A percentile compares a stretch with the other conserved stretches of the same genome.
Conservation (phyloP, 176 grass and related monocot genomes). For the Ampelocalamus luodianensis region DNA sequence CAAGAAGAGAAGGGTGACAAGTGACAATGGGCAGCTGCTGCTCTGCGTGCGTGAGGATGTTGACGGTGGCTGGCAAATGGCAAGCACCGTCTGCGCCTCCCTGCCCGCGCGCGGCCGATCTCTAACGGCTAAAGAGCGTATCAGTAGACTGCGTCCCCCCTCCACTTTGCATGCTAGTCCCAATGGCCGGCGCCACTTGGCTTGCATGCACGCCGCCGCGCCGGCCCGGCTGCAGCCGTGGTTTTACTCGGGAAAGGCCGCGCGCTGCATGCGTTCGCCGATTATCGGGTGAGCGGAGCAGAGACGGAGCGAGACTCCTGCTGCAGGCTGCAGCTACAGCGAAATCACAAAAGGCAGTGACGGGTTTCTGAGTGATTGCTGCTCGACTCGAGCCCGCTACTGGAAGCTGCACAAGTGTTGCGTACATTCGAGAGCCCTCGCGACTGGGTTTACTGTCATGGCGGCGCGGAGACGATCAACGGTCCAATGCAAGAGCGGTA, state of each 20-base stretch:
- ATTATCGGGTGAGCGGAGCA: conserved; percentile 7
- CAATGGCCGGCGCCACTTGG: conserved; percentile 34
- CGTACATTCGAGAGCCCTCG: background rate
- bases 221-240: background rate
- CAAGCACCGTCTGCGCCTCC: background rate
- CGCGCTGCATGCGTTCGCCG: conserved; percentile 5
- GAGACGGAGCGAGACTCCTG: background rate
- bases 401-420: background rate
- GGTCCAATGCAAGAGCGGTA: background rate
- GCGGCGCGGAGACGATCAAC: background rate
- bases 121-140: background rate
- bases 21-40: background rate
- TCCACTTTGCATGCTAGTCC: background rate
- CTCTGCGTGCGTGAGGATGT: background rate
- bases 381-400: background rate
- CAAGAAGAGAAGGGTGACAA: background rate
- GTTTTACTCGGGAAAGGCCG: background rate
- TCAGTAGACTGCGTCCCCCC: background rate
- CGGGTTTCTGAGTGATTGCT: background rate
- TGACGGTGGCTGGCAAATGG: background rate
- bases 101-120: background rate
- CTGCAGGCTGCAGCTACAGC: background rate
- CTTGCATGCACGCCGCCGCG: conserved; percentile 29
- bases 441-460: background rate
- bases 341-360: background rate